A percentile compares a stretch with the other conserved stretches of the same genome.
Evolutionary conservation across 2,329 filamentous ascomycete species (phyloP).

Genomic region (Aspergillus puulaauensis): DNA sequence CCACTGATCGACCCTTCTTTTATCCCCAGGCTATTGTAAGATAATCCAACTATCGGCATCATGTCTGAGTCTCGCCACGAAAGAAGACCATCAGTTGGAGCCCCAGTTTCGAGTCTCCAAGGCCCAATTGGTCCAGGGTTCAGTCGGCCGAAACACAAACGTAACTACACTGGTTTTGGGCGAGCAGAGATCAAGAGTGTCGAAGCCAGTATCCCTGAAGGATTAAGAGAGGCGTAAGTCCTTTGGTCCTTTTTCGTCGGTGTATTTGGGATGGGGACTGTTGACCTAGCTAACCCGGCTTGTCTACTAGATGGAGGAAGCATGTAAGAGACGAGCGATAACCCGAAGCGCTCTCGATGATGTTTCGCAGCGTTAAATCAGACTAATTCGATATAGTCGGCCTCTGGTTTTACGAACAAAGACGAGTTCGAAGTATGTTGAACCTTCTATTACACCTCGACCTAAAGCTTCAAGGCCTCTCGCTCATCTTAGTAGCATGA

Average conservation of each 20-base stretch:
- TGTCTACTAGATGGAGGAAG: constrained; percentile 56
- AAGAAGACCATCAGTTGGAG: constrained; percentile 76
- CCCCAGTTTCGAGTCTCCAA: constrained; percentile 81
- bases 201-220: constrained; percentile 87
- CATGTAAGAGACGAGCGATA: constrained; percentile 45
- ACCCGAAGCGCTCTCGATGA: not conserved
- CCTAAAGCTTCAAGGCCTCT: not conserved
- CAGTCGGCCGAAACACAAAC: constrained; percentile 90
- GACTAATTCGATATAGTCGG: constrained; percentile 46
- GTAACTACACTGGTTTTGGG: constrained; percentile 93
- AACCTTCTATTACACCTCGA: not conserved
- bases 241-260: not conserved
- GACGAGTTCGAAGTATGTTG: constrained; percentile 69
- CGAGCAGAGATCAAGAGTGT: constrained; percentile 89
- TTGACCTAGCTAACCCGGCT: constrained; percentile 18
- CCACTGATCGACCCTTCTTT: not conserved
- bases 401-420: constrained; percentile 69
- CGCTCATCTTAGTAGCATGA: constrained; percentile 54
- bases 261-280: not conserved
- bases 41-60: constrained; percentile 4
- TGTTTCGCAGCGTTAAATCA: constrained; percentile 6
- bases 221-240: constrained; percentile 79
- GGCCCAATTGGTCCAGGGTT: constrained; percentile 85
- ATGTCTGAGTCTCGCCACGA: constrained; percentile 54
- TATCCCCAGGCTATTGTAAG: not conserved